Base-by-base conservation (phyloP, 2,329 filamentous ascomycete genomes). In the Alternaria angustiovoidea region DNA sequence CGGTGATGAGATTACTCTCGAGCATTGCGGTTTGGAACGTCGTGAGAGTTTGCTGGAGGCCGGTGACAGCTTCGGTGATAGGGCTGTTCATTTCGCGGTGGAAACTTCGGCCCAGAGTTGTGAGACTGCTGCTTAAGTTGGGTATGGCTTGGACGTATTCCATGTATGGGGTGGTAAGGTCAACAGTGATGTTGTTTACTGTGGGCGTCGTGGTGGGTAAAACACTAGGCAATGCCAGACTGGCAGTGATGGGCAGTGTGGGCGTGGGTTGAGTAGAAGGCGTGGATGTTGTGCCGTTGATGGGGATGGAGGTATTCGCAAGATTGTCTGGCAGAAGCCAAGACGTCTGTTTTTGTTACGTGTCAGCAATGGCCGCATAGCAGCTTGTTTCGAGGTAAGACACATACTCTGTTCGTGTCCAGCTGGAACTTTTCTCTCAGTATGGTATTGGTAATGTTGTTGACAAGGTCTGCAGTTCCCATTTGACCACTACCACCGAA, bases 41-140 rank as follows among this genome's bases (percentile, higher is more conserved):
- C 2, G 70, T 66, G 12, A 80, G 65, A 20, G 68, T 63, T 47
- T 73, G 68, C 26, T 78, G 66, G 3, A 80, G 64, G 3, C 62
- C 66, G 11, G 63, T 61, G 36, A 80, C 74, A 38, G 72, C 69
- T n/a, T 68, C 62, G 42, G 65, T 71, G 47, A 80, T 69, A 1
- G 78, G 76, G 1, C 56, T 47, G 63, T 80, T 80, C 68, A 75
- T 67, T 60, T 80, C 78, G 14, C 69, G 67, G 62, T 80, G 78
- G 67, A 74, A 78, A 51, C 71, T 54, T 4, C 70, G 72, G 36
- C 77, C 77, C 22, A 75, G 73, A 8, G 72, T 65, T 20, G 58
- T 73, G 4, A 78, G 63, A 3, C 70, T 70, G 22, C 66, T 65
- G 32, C 74, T 68, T 14, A 79, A 62, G 44, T 67, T 71, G 34